Evolutionary conservation across 2,329 filamentous ascomycete genomes (phyloP).

Genomic region (Capronia americana): DNA sequence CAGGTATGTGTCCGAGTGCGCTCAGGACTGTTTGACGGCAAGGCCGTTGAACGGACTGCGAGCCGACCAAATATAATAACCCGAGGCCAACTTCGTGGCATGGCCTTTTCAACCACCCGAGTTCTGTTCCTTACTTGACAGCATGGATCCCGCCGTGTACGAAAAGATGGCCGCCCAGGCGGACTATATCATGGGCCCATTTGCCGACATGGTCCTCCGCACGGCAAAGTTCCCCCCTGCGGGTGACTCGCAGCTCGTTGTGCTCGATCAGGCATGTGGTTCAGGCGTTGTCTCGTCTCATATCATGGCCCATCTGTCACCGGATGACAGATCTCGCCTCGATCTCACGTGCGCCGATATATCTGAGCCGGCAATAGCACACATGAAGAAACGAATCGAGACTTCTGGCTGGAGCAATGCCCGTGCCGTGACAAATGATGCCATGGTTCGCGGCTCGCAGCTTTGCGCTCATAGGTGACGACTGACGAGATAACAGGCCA

Average conservation of each 20-base stretch:
- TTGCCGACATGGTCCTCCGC: constrained; percentile 18
- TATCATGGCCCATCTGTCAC: constrained; percentile 12
- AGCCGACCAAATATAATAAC: not conserved
- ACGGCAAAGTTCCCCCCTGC: constrained; percentile 11
- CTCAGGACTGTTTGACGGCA: not conserved
- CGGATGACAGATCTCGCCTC: constrained; percentile 4
- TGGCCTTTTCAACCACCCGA: not conserved
- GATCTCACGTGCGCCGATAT: constrained; percentile 28
- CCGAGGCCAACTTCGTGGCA: not conserved
- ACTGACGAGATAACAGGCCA: constrained; percentile 12
- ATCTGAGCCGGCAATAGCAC: constrained; percentile 12
- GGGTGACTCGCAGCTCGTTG: constrained; percentile 2
- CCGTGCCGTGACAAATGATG: constrained; percentile 15
- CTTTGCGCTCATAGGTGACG: not conserved
- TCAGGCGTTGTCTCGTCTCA: constrained; percentile 11
- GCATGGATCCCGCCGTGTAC: constrained; percentile 16
- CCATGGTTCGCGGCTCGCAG: constrained; percentile 10
- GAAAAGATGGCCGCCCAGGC: constrained; percentile 18
- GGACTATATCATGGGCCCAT: constrained; percentile 18
- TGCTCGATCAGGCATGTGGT: constrained; percentile 26
- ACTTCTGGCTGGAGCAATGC: constrained; percentile 16
- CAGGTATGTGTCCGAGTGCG: not conserved
- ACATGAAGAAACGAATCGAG: constrained; percentile 9
- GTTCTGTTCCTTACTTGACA: not conserved
- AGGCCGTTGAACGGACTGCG: not conserved